Evolutionary conservation across 768 basidiomycete genomes (phyloP).

Genomic region (Lactarius trivialis): DNA sequence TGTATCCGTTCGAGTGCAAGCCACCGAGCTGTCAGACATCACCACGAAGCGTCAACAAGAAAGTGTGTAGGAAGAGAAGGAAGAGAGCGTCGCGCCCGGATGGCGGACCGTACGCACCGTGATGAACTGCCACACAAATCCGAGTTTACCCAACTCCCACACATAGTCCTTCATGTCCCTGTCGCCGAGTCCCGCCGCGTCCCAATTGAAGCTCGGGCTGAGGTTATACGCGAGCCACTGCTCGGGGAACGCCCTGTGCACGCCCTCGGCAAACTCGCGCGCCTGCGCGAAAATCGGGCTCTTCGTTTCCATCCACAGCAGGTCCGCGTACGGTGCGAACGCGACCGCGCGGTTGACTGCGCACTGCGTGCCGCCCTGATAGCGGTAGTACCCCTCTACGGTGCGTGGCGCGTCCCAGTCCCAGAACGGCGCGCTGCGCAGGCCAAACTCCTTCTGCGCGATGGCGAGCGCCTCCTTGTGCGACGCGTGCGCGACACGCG

Average conservation of each 20-base stretch:
- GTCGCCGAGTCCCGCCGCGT: conserved; percentile 82
- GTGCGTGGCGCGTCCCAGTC: conserved; percentile 93
- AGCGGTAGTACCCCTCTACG: conserved; percentile 94
- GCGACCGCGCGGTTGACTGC: conserved; percentile 88
- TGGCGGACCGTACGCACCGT: conserved; percentile 51
- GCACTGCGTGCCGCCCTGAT: conserved; percentile 94
- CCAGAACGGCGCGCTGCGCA: conserved; percentile 77
- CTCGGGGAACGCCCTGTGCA: conserved; percentile 71
- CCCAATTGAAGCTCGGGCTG: conserved; percentile 92
- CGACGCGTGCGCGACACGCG: conserved; percentile 59
- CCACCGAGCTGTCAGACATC: conserved; percentile 70
- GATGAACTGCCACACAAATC: conserved; percentile 99
- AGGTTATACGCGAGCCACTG: conserved; percentile 98
- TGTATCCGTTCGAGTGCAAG: conserved; percentile 95
- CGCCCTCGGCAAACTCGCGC: conserved; percentile 84
- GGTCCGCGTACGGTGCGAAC: conserved; percentile 89
- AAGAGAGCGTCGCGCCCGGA: not conserved
- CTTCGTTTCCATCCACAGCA: conserved; percentile 97
- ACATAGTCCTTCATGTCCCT: conserved; percentile 83
- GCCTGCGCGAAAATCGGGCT: conserved; percentile 90
- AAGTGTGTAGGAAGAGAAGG: no score
- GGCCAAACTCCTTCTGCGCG: conserved; percentile 73
- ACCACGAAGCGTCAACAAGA: not conserved
- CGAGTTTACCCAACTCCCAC: conserved; percentile 91
- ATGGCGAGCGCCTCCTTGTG: conserved; percentile 63